Base-by-base conservation (phyloP, 768 basidiomycete species). In the Leccinum aurantiacum region DNA sequence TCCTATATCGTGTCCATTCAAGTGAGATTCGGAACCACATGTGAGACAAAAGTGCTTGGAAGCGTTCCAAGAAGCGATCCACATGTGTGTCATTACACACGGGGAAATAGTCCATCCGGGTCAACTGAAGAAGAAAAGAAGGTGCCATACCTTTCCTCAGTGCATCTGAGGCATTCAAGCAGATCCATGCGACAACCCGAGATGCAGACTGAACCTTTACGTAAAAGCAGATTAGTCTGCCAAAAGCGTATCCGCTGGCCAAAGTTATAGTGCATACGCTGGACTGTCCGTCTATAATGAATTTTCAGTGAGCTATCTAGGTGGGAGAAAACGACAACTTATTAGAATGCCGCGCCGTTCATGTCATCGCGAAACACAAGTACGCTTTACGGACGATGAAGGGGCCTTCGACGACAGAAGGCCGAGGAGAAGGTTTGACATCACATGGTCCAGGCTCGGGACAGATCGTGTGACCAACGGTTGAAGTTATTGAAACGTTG, bases 121-220 rank as follows among this genome's bases (percentile, higher is more conserved):
- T 24, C 35, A 53, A 11, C 53, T 37, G 14, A 9, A 53, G 47
- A 37, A 57, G 44, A 50, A 49, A 58, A 46, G 59, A 59, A 5
- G 25, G 15, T 2, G 10, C 8, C 51, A 33, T 33, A 31, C 29
- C 57, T 58, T 68, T 48, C 44, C 35, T 38, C 41, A 14, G 19
- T 17, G 19, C 27, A 25, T 41, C 24, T 29, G 25, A 29, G n/a
- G 33, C 22, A 7, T 35, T 53, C 14, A 33, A 29, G 22, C 29
- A 31, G 10, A 37, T 53, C 52, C 53, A 53, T 37, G 22, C 15
- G 35, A 29, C n/a, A 15, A 53, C 13, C 22, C 10, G 14, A 53
- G 53, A 37, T 53, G 24, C 52, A 24, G 35, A 24, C 1, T 19
- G 31, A 10, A 11, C 51, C n/a, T n/a, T 5, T 7, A 31, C 11